A percentile compares a stretch with the other conserved stretches of the same genome.
Evolutionary conservation across 2,329 filamentous ascomycete species (phyloP).

Genomic region (Trichoderma sp.): DNA sequence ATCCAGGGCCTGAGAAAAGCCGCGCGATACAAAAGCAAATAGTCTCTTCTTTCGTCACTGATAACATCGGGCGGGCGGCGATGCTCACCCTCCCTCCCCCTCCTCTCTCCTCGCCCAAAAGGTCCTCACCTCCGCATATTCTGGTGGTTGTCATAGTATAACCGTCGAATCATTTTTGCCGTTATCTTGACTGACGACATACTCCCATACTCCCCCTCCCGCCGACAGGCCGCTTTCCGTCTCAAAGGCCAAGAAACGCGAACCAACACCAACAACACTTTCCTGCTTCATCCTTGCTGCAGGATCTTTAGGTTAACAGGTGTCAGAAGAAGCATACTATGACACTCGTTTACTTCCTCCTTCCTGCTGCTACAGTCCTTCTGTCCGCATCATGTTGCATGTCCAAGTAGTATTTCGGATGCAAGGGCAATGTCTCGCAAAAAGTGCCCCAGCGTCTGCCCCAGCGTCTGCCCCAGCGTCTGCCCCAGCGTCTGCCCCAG

Average conservation of each 20-base stretch:
- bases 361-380: background rate
- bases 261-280: background rate
- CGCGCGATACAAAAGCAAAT: background rate
- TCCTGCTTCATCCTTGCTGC: background rate
- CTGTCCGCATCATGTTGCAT: background rate
- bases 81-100: background rate
- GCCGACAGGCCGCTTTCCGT: background rate
- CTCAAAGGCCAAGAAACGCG: background rate
- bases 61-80: background rate
- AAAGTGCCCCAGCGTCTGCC: background rate
- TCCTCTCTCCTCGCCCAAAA: background rate
- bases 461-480: background rate
- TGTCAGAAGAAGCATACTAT: background rate
- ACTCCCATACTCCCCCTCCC: background rate
- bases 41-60: background rate
- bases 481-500: background rate
- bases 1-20: background rate
- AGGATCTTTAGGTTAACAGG: background rate
- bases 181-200: background rate
- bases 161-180: background rate
- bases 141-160: background rate
- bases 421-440: background rate
- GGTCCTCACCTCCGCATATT: background rate
- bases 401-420: background rate
- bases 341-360: background rate